Conservation (phyloP, 2,329 filamentous ascomycete genomes). For the Nothopassalora personata region DNA sequence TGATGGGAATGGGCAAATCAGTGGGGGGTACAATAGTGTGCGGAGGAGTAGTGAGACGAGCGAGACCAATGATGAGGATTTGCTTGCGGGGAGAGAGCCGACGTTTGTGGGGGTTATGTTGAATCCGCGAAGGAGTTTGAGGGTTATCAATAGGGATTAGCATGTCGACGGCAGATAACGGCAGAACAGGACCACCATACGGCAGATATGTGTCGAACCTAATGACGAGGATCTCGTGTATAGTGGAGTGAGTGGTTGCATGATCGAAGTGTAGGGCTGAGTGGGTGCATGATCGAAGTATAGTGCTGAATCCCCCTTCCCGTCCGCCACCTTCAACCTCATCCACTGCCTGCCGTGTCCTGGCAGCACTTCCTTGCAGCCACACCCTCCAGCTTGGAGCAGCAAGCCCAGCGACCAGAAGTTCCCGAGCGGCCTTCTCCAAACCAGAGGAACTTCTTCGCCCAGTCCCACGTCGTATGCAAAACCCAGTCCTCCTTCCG, state of each 20-base stretch:
- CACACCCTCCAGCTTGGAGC: no score
- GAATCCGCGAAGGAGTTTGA: constrained; percentile 50
- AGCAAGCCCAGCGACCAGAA: no score
- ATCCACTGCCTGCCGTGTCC: background rate
- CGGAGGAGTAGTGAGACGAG: constrained; percentile 43
- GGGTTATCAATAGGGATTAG: constrained; percentile 22
- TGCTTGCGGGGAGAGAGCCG: constrained; percentile 60
- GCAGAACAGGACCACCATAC: background rate
- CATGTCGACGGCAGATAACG: background rate
- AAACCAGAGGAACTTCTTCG: no score
- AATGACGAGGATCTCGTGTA: background rate
- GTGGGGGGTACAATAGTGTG: constrained; percentile 24
- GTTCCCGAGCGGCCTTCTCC: no score
- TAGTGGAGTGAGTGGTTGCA: background rate
- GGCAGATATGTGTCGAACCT: background rate
- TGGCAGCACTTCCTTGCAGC: no score
- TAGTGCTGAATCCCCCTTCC: background rate
- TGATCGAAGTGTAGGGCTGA: background rate
- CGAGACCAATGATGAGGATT: constrained; percentile 55
- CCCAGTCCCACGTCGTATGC: no score
- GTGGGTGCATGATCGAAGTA: background rate
- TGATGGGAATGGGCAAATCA: constrained; percentile 27
- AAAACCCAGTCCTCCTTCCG: no score
- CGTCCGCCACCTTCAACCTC: background rate
- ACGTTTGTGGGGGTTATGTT: constrained; percentile 55